Percentiles rank a stretch among this genome's conserved stretches.
Evolutionary conservation across 495 filamentous ascomycete genomes (phyloP).

Genomic region (Paragyromitra xinjiangensis): DNA sequence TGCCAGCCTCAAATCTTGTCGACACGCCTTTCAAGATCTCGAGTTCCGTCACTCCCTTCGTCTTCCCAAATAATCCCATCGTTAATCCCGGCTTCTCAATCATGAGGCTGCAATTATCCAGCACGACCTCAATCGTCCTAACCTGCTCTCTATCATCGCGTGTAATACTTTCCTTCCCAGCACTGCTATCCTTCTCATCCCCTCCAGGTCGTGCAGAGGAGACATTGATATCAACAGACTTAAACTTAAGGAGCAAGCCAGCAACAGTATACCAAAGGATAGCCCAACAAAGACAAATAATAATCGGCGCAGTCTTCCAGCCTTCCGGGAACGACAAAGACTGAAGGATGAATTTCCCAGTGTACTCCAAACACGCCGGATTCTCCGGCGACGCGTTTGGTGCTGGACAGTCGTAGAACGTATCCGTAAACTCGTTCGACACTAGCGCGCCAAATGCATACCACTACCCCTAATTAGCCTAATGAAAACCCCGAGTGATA

Average conservation of each 20-base stretch:
- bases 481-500: not conserved
- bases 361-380: conserved; percentile 72
- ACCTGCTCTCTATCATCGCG: conserved; percentile 62
- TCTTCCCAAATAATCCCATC: conserved; percentile 59
- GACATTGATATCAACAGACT: conserved; percentile 65
- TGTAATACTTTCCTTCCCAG: conserved; percentile 67
- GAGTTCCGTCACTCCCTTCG: conserved; percentile 60
- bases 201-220: conserved; percentile 66
- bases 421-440: conserved; percentile 73
- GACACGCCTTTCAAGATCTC: conserved; percentile 72
- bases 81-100: conserved; percentile 67
- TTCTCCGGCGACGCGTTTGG: conserved; percentile 65
- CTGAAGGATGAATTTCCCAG: conserved; percentile 71
- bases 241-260: conserved; percentile 67
- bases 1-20: conserved; percentile 68
- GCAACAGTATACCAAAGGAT: conserved; percentile 68
- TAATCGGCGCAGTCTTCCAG: conserved; percentile 71
- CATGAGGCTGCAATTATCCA: conserved; percentile 69
- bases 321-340: conserved; percentile 69
- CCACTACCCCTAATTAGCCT: conserved; percentile 59
- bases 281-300: conserved; percentile 67
- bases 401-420: conserved; percentile 73
- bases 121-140: conserved; percentile 67
- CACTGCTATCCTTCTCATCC: conserved; percentile 66
- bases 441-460: conserved; percentile 73